These are phyloP conservation scores for Jamesozyma gamospora DNA, from an alignment of 805 yeast species.

Conservation along the genomic window DNA sequence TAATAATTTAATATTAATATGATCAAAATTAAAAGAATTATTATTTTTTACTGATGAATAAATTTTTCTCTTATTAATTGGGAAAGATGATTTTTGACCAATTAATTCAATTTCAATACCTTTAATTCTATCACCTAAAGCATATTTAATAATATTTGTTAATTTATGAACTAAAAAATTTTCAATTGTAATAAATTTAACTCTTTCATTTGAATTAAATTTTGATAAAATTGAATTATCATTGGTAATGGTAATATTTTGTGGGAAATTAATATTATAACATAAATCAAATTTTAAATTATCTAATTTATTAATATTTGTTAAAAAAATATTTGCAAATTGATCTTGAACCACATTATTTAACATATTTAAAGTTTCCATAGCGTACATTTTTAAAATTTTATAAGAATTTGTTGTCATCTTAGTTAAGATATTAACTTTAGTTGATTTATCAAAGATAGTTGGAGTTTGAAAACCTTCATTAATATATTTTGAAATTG, in stretches of 20 bases:
- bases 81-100: constrained; percentile 25
- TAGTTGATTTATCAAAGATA: constrained; percentile 63
- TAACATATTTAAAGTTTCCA: constrained; percentile 53
- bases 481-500: constrained; percentile 33
- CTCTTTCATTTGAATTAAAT: constrained; percentile 63
- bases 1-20: constrained; percentile 49
- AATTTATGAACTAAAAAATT: constrained; percentile 53
- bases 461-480: constrained; percentile 67
- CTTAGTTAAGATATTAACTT: constrained; percentile 71
- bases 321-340: constrained; percentile 67
- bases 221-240: constrained; percentile 30
- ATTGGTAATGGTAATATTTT: constrained; percentile 18
- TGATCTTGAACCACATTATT: constrained; percentile 77
- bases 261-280: constrained; percentile 41
- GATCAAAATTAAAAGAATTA: constrained; percentile 22
- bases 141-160: constrained; percentile 46
- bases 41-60: constrained; percentile 27
- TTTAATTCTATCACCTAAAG: constrained; percentile 41
- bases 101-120: constrained; percentile 29
- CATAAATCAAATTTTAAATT: constrained; percentile 56
- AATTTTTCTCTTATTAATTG: constrained; percentile 41
- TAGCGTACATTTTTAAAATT: constrained; percentile 54
- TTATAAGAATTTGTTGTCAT: constrained; percentile 62
- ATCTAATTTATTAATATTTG: constrained; percentile 40
- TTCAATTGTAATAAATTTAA: constrained; percentile 60